Evolutionary conservation across 345 rosid genomes (phyloP), one percentile per base, ranked within the genome.

Genomic region (Eutrema yunnanense): DNA sequence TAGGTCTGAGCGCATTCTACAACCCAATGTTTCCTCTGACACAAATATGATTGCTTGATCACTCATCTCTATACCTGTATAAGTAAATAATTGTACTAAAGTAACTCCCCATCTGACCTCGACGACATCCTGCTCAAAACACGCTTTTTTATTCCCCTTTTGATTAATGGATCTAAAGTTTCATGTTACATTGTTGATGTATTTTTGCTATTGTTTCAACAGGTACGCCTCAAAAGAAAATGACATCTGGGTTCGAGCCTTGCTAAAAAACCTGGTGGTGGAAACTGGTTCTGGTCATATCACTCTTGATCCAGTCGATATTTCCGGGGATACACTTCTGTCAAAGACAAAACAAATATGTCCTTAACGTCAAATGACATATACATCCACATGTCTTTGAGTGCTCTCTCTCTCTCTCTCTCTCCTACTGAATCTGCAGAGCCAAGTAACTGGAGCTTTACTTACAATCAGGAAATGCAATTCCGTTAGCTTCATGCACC

Each of bases 221-320:
- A 93, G 98, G 97, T 90, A 82, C 81, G 96, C 99, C 42, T 81
- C 96, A 75, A 95, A 90, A 85, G n/a, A n/a, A n/a, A n/a, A n/a
- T n/a, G n/a, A n/a, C n/a, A n/a, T n/a, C n/a, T n/a, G n/a, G n/a
- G n/a, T n/a, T n/a, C n/a, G 99, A 19, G 90, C 98, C 46, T 79
- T 87, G 62, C 78, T 88, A 81, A 95, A 92, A 86, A 92, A 86
- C 78, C 81, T 95, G 72, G 87, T 85, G 10, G 75, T 95, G 55
- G 99, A 95, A 84, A 85, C 98, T 71, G 99, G 98, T 73, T 95
- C 99, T 74, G 99, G 99, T 78, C 94, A 92, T 73, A 80, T 85
- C 72, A 86, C 92, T 82, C 84, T 95, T 59, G 96, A 88, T 74
- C 96, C 97, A 36, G 89, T 90, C 47, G 96, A 92, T 85, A 79